Evolutionary conservation across 345 rosid species (phyloP), one percentile per base, ranked within the genome.

Genomic region (Citrus reticulata): DNA sequence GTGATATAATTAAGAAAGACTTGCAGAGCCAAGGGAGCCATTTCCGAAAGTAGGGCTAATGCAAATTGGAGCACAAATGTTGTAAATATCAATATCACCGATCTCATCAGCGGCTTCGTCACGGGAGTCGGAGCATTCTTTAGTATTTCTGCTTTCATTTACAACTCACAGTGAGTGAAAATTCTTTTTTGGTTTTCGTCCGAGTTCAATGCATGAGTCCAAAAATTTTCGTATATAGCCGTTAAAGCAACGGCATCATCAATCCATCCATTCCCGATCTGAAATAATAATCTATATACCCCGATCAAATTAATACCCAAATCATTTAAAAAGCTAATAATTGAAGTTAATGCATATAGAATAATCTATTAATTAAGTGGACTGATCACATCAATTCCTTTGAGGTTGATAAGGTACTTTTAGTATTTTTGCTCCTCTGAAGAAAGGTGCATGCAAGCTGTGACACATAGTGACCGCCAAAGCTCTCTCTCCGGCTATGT

Each of bases 381-480:
- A 29, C 67, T 34, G 35, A 34, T 9, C 61, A 76, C 83, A 1
- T 78, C 80, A 25, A 83, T 67, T 63, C 88, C 89, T 81, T 81
- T 86, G 20, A 86, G 84, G 60, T 88, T 85, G n/a, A 83, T 83
- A 46, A 57, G 7, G 89, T 83, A 37, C 80, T 79, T 35, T 68
- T 80, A 20, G 70, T n/a, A 29, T 80, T 68, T 64, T 73, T 75
- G 75, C 80, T 88, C 61, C 63, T 81, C 57, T 51, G 72, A 22
- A 83, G 75, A 34, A 88, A 81, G 55, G 55, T 16, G 55, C 16
- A 49, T 13, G 55, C 20, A 72, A 86, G 74, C 75, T 88, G 91
- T 34, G 91, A 88, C 25, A 85, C 88, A 64, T 85, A 88, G 62
- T 88, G 89, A 63, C 91, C 91, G 30, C 83, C 87, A 35, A 83